Evolutionary conservation across 169 alveolate species (phyloP).

Genomic region (Ichthyophthirius multifiliis): DNA sequence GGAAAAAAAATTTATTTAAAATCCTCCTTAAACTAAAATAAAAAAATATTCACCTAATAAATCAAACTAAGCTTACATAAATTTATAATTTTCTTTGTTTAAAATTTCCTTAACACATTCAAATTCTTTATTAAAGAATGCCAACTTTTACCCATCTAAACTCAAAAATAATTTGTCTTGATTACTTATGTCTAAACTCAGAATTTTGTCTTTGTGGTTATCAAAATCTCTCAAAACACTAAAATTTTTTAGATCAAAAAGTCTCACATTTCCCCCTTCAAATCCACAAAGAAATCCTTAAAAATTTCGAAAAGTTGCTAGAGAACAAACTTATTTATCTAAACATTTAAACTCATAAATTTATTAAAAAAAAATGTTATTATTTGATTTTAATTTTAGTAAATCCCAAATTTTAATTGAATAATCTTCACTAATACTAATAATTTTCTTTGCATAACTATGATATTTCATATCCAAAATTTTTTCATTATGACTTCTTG

Average conservation of each 20-base stretch:
- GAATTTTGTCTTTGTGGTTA: neutral
- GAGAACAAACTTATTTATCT: constrained; percentile 6
- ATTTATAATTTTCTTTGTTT: neutral
- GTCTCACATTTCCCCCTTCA: constrained; percentile 2
- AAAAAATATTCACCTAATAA: neutral
- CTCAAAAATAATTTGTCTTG: neutral
- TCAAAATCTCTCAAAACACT: neutral
- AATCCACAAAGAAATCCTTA: constrained; percentile 9
- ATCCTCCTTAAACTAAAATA: neutral
- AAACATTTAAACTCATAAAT: constrained; percentile 11
- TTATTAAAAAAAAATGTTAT: neutral
- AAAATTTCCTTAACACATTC: neutral
- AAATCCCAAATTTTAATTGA: constrained; percentile 20
- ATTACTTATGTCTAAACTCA: neutral
- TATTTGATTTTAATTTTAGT: neutral
- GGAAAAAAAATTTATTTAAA: neutral
- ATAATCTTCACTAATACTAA: neutral
- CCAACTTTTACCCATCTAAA: neutral
- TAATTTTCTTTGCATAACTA: neutral
- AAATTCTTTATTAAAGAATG: neutral
- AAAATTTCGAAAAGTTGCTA: neutral
- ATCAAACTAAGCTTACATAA: neutral
- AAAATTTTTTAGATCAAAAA: constrained; percentile 6
- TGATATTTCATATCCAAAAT: neutral
- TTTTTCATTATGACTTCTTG: constrained; percentile 12